Evolutionary conservation across 768 basidiomycete species (phyloP), one percentile per base, ranked within the genome.

Genomic region (Lyophyllum decastes): DNA sequence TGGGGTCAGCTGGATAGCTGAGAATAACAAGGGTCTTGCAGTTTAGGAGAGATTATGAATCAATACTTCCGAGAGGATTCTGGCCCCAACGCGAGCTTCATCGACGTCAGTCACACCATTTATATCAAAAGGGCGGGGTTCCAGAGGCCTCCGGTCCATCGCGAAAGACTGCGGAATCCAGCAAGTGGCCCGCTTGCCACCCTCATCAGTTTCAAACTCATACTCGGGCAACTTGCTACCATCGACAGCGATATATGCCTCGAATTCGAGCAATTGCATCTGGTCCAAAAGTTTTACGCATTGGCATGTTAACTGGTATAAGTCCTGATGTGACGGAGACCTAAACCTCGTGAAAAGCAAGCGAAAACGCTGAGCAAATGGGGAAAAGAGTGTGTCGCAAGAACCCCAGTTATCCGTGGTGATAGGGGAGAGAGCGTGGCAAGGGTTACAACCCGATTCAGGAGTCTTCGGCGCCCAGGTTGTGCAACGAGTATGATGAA

Each of bases 171-270:
- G 30, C 30, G 30, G 30, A 30, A 30, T 30, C 30, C 30, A 30
- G 30, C 30, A 30, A 5, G 30, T 6, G 35, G 35, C 35, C 35
- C 6, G 6, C 35, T 38, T 11, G 14, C 27, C 19, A 11, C 43
- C 50, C 46, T 63, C 52, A 1, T 62, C 57, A 5, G 27, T 46
- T 47, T 60, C 45, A 1, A 64, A 43, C 9, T 41, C 33, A 49
- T 63, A 69, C 34, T 67, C 55, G 0, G 61, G 45, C n/a, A 61
- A 25, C 4, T 54, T 57, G 11, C 25, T n/a, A 11, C 53, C 53
- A 12, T 67, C 63, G 43, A 67, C 55, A n/a, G 41, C 16, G 24
- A 69, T 44, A 53, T 49, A 62, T 4, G 61, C 59, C 3, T 61
- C 40, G 24, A 63, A 59, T 9, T 43, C 53, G 22, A 38, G 49